Evolutionary conservation across 2,329 filamentous ascomycete species (phyloP).

Genomic region (Clarireedia sp.): DNA sequence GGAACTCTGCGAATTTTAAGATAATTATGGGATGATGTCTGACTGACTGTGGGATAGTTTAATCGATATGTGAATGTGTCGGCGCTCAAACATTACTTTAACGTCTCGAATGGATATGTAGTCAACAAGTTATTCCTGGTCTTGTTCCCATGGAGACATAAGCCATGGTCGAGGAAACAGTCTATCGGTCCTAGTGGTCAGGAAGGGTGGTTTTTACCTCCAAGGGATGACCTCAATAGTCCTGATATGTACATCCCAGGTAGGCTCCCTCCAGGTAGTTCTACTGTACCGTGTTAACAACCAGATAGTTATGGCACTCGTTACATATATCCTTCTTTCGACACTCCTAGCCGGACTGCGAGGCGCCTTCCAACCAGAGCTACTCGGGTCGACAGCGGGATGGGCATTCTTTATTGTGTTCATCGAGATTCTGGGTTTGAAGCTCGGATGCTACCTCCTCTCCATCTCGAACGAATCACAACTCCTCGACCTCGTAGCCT

Average conservation of each 20-base stretch:
- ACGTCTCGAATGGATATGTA: constrained; percentile 96
- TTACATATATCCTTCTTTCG: constrained; percentile 93
- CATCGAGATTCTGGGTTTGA: constrained; percentile 82
- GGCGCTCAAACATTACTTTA: constrained; percentile 97
- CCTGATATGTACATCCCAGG: constrained; percentile 97
- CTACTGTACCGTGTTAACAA: neutral
- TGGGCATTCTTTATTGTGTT: constrained; percentile 72
- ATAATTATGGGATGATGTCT: constrained; percentile 3
- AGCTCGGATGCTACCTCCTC: constrained; percentile 86
- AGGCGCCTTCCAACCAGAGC: constrained; percentile 87
- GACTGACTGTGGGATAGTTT: constrained; percentile 40
- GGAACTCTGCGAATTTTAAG: neutral
- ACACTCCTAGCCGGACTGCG: constrained; percentile 83
- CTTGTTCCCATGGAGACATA: constrained; percentile 94
- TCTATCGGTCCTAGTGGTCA: constrained; percentile 60
- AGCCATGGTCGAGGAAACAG: constrained; percentile 92
- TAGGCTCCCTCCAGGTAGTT: neutral
- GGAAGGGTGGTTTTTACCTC: constrained; percentile 76
- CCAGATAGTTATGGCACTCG: constrained; percentile 73
- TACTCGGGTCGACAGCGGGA: constrained; percentile 78
- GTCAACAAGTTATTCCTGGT: constrained; percentile 88
- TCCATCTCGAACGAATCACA: constrained; percentile 92
- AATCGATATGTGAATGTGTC: constrained; percentile 85
- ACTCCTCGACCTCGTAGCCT: constrained; percentile 86
- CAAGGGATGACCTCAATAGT: constrained; percentile 91